These are phyloP conservation scores for Claviceps humidiphila DNA, from an alignment of 2,329 filamentous ascomycete genomes.

Conservation along the genomic window DNA sequence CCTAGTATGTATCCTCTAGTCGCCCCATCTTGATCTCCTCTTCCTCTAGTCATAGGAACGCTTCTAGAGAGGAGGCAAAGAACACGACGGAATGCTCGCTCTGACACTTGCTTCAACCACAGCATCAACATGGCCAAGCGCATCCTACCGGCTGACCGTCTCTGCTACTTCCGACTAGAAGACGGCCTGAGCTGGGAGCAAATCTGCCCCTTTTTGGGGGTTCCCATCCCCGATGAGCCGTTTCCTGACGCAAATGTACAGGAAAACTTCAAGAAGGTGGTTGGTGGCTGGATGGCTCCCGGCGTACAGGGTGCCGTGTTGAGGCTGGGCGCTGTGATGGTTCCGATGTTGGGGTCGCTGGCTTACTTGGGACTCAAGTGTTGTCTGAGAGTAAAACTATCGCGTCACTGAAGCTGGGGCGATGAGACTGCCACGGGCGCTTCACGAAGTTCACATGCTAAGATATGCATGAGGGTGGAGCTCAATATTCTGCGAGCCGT, in stretches of 20 bases:
- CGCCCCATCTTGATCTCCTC: too few relatives aligned
- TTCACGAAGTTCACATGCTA: too few relatives aligned
- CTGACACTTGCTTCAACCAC: constrained; percentile 2
- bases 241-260: not conserved
- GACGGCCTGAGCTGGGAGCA: constrained; percentile 23
- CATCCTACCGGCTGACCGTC: constrained; percentile 14
- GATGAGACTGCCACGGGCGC: too few relatives aligned
- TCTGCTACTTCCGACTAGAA: constrained; percentile 19
- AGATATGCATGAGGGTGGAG: too few relatives aligned
- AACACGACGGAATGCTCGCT: too few relatives aligned
- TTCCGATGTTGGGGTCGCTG: not conserved
- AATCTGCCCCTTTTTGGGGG: constrained; percentile 19
- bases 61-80: too few relatives aligned
- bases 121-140: constrained; percentile 13
- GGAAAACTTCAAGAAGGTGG: not conserved
- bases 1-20: not conserved
- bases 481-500: too few relatives aligned
- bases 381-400: too few relatives aligned
- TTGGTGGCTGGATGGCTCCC: not conserved
- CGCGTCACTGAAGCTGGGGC: too few relatives aligned
- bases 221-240: constrained; percentile 14
- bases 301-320: not conserved
- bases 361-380: constrained; percentile 5
- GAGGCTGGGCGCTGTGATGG: not conserved
- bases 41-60: too few relatives aligned